Percentiles rank a stretch among this genome's conserved stretches.
Evolutionary conservation across 148 eudicot species (phyloP).

Genomic region (Amaranthus palmeri): DNA sequence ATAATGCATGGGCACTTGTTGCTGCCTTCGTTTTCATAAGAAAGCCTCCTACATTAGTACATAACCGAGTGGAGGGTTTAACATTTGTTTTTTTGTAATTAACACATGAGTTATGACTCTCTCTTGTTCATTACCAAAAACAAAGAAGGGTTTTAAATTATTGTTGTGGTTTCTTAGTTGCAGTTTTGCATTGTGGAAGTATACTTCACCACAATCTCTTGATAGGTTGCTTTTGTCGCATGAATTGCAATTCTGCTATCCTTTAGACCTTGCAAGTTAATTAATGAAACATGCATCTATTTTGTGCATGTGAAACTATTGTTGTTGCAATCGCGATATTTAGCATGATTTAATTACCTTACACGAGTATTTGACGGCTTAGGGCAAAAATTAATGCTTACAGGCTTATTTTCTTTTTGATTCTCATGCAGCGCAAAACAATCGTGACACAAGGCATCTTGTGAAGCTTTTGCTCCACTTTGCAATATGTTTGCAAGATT

Average conservation of each 20-base stretch:
- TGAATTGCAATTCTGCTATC: neutral
- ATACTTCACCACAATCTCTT: too few species aligned
- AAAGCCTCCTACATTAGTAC: too few species aligned
- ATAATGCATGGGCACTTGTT: too few species aligned
- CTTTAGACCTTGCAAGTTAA: neutral
- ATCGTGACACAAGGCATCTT: slow-evolving; percentile 73
- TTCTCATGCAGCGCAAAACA: slow-evolving; percentile 64
- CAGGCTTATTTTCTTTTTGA: slow-evolving; percentile 6
- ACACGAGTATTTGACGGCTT: neutral
- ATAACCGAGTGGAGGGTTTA: too few species aligned
- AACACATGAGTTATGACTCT: too few species aligned
- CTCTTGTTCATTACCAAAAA: too few species aligned
- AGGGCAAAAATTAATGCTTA: neutral
- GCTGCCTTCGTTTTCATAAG: too few species aligned
- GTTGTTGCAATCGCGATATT: neutral
- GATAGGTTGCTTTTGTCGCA: neutral
- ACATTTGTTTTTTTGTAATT: too few species aligned
- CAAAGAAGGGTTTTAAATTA: too few species aligned
- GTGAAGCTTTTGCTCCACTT: slow-evolving; percentile 84
- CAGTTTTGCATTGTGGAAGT: too few species aligned
- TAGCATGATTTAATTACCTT: neutral
- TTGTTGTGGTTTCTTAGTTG: too few species aligned
- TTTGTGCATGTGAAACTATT: neutral
- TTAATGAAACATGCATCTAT: neutral
- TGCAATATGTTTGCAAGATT: slow-evolving; percentile 80